phyloP scores from a whole-genome alignment of 225 moss, liverwort and hornwort genomes.

The Thuidium tamariscinum region DNA sequence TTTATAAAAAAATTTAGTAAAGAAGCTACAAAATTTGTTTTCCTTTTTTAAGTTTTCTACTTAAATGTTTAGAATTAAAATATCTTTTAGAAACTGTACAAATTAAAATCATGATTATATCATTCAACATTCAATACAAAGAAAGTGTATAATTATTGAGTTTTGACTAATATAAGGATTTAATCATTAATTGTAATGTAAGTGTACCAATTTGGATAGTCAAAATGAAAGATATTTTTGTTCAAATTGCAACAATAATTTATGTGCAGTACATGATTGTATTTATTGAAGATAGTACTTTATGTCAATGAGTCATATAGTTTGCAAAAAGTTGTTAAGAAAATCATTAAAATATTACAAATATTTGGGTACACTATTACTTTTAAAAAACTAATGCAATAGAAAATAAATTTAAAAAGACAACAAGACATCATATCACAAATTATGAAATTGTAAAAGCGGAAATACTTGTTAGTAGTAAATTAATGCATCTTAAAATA shows the following conservation, averaged over 20 bases:
- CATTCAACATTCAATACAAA: neutral
- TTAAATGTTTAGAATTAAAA: neutral
- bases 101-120: neutral
- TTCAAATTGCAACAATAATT: neutral
- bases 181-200: neutral
- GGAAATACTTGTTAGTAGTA: neutral
- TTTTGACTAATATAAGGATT: accelerated
- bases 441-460: too few species aligned
- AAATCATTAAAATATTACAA: neutral
- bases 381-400: neutral
- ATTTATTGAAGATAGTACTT: neutral
- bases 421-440: neutral
- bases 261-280: neutral
- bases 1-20: neutral
- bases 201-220: neutral
- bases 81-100: accelerated
- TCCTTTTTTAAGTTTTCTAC: accelerated
- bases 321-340: neutral
- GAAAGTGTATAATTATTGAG: accelerated
- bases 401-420: neutral
- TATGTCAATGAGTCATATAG: neutral
- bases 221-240: too few species aligned
- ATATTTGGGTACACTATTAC: neutral
- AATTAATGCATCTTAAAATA: neutral
- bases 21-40: neutral